phyloP scores from a whole-genome alignment of 2,329 filamentous ascomycete species.

The Nemania serpens region DNA sequence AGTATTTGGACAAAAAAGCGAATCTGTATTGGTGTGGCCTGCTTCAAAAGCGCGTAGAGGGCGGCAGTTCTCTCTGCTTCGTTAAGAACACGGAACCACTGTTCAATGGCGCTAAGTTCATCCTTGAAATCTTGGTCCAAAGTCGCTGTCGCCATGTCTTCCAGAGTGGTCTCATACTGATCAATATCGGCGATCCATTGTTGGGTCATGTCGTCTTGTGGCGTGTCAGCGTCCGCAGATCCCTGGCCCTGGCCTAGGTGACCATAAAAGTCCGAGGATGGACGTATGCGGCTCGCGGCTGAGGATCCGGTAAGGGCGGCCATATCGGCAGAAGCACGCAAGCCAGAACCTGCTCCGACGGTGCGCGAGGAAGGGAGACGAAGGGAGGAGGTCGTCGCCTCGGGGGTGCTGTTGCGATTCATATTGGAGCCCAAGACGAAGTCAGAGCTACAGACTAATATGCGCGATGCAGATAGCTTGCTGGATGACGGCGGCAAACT shows the following conservation, averaged over 20 bases:
- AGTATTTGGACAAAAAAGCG: conserved; percentile 98
- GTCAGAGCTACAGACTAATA: not conserved
- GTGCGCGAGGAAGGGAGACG: conserved; percentile 81
- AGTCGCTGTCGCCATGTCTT: conserved; percentile 99
- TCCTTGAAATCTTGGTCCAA: conserved; percentile 99
- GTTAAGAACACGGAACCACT: conserved; percentile 98
- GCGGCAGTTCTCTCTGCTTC: conserved; percentile 96
- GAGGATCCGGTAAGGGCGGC: conserved; percentile 73
- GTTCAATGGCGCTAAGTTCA: conserved; percentile 96
- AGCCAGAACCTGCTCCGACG: conserved; percentile 78
- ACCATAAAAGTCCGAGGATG: conserved; percentile 93
- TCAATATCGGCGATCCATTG: conserved; percentile 99
- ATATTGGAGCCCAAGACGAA: conserved; percentile 31
- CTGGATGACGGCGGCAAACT: not conserved
- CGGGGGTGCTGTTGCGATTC: conserved; percentile 97
- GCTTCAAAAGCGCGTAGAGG: conserved; percentile 91
- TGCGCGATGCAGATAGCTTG: not conserved
- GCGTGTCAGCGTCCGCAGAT: conserved; percentile 74
- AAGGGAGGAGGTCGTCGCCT: conserved; percentile 80
- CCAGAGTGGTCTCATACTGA: conserved; percentile 96
- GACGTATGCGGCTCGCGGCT: conserved; percentile 79
- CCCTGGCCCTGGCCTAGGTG: conserved; percentile 71
- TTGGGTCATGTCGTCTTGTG: conserved; percentile 90
- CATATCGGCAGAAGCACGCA: conserved; percentile 96
- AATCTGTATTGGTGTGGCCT: conserved; percentile 98